Evolutionary conservation across 352 stramenopile species (phyloP).

Genomic region (Globisporangium paddicum): DNA sequence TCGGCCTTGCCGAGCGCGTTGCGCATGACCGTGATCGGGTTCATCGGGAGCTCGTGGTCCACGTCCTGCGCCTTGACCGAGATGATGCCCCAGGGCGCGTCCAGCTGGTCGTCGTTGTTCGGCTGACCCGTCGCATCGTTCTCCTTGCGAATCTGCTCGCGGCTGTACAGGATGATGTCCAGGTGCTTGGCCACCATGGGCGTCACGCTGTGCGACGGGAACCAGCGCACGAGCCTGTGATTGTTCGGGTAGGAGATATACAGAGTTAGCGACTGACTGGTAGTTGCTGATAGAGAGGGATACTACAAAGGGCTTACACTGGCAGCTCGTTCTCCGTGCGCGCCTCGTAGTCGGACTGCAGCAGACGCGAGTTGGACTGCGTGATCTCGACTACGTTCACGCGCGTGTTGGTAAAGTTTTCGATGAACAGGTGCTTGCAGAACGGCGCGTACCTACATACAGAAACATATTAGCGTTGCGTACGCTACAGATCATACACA

Average conservation of each 20-base stretch:
- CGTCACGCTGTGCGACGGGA: constrained; percentile 89
- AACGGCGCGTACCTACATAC: constrained; percentile 93
- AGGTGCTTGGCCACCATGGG: constrained; percentile 91
- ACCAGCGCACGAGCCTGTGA: constrained; percentile 79
- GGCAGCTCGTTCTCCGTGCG: constrained; percentile 93
- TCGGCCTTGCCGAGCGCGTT: constrained; percentile 97
- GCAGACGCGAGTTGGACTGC: constrained; percentile 89
- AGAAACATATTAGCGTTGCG: neutral
- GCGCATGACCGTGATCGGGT: constrained; percentile 97
- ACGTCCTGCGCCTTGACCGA: constrained; percentile 97
- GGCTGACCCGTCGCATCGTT: constrained; percentile 79
- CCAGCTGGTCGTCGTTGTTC: constrained; percentile 33
- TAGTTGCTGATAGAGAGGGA: neutral
- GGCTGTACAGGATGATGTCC: constrained; percentile 98
- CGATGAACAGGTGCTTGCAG: constrained; percentile 98
- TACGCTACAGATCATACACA: neutral
- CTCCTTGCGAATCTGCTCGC: constrained; percentile 97
- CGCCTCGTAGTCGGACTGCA: constrained; percentile 93
- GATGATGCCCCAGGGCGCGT: constrained; percentile 93
- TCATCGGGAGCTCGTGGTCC: constrained; percentile 96
- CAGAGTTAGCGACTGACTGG: neutral
- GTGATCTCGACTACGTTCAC: constrained; percentile 92
- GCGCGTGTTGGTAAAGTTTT: constrained; percentile 90
- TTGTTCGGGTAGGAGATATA: too few relatives aligned
- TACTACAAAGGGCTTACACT: constrained; percentile 77